Conservation (phyloP, 2,329 filamentous ascomycete species). For the Botrytis squamosa region DNA sequence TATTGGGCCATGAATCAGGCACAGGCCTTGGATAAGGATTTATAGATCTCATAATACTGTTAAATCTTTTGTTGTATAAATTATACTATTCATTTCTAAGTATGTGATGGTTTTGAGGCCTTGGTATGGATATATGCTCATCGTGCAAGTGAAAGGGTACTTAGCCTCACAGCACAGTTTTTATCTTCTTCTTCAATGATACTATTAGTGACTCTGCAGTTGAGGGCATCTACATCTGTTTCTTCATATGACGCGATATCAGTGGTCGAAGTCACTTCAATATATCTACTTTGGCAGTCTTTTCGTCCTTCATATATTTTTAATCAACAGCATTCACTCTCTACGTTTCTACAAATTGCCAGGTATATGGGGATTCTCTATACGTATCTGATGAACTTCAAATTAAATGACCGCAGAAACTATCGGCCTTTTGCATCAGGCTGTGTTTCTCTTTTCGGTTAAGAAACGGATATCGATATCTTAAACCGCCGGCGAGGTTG, state of each 20-base stretch:
- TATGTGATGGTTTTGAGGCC: neutral
- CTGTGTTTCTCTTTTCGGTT: neutral
- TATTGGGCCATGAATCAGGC: constrained; percentile 58
- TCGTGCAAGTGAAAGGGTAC: neutral
- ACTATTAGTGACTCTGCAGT: neutral
- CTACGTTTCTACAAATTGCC: neutral
- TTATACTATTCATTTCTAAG: neutral
- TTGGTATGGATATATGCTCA: neutral
- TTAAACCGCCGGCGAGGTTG: neutral
- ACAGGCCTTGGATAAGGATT: constrained; percentile 56
- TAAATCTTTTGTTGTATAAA: fast-evolving
- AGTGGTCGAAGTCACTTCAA: neutral
- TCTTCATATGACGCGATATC: neutral
- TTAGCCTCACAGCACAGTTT: neutral
- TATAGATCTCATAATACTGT: neutral
- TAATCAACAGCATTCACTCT: neutral
- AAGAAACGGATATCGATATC: neutral
- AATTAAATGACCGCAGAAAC: neutral
- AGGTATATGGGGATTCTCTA: neutral
- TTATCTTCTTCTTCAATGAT: neutral
- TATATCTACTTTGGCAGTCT: neutral
- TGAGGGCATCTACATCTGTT: neutral
- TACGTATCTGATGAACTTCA: neutral
- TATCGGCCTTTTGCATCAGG: fast-evolving
- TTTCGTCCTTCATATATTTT: neutral